These are phyloP conservation scores for Blastobotrys illinoisensis DNA, from an alignment of 1,139 yeast genomes.

Conservation along the genomic window DNA sequence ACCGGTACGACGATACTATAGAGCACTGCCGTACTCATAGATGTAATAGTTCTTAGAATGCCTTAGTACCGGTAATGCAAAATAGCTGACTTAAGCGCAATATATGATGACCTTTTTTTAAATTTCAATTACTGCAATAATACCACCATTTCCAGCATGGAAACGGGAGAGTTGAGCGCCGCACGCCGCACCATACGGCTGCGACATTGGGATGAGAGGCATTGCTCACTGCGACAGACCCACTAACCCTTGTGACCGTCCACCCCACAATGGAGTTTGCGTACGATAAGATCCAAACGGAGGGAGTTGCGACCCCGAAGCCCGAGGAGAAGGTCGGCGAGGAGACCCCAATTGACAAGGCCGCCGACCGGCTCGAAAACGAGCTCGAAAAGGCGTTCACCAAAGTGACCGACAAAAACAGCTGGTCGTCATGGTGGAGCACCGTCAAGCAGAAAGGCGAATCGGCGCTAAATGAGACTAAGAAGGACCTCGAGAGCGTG, in stretches of 20 bases:
- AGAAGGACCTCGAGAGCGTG: slow-evolving; percentile 29
- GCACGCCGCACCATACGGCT: background rate
- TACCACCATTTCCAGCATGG: too few relatives aligned
- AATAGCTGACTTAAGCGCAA: too few relatives aligned
- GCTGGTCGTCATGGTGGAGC: slow-evolving; percentile 36
- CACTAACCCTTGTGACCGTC: background rate
- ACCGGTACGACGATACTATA: too few relatives aligned
- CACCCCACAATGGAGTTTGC: slow-evolving; percentile 22
- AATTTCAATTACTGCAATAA: too few relatives aligned
- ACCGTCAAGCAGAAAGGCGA: slow-evolving; percentile 36
- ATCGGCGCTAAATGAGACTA: slow-evolving; percentile 41
- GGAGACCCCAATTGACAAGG: slow-evolving; percentile 22
- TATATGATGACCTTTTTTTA: too few relatives aligned
- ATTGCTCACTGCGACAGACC: background rate
- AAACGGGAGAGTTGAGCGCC: too few relatives aligned
- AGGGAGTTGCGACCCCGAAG: slow-evolving; percentile 11
- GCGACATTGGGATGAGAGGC: background rate
- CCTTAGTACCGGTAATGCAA: too few relatives aligned
- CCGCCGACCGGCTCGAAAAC: slow-evolving; percentile 43
- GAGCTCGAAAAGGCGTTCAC: slow-evolving; percentile 51
- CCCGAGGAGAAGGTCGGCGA: slow-evolving; percentile 8
- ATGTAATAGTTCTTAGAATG: too few relatives aligned
- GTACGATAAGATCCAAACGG: slow-evolving; percentile 23
- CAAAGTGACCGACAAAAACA: slow-evolving; percentile 31
- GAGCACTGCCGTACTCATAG: too few relatives aligned